phyloP scores from a whole-genome alignment of 805 yeast genomes.

The Candida ovalis region DNA sequence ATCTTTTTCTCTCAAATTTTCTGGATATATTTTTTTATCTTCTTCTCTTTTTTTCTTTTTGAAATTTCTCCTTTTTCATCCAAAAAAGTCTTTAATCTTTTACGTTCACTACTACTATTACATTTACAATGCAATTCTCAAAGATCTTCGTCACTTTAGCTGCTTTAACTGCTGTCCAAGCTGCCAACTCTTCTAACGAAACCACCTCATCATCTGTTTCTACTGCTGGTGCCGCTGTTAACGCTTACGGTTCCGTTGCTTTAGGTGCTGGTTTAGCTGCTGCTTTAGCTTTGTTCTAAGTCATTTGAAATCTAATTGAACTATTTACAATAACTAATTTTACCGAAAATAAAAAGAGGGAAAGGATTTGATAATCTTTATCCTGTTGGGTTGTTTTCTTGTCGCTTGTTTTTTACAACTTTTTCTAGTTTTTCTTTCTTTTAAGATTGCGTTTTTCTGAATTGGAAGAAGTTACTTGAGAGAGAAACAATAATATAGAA shows the following conservation, averaged over 20 bases:
- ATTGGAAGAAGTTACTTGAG: background rate
- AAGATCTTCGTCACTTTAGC: conserved; percentile 65
- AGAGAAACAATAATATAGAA: conserved; percentile 1
- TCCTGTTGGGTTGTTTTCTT: background rate
- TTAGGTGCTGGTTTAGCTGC: conserved; percentile 85
- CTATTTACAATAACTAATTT: background rate
- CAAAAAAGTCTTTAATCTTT: background rate
- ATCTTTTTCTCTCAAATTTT: background rate
- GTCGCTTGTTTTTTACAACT: background rate
- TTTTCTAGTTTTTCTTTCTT: background rate
- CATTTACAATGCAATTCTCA: conserved; percentile 60
- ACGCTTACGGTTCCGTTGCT: conserved; percentile 61
- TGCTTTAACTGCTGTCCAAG: conserved; percentile 65
- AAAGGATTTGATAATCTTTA: background rate
- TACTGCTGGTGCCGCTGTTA: conserved; percentile 36
- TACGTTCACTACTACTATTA: background rate
- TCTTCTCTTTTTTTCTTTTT: background rate
- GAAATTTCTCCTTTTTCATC: background rate
- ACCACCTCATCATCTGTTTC: conserved; percentile 41
- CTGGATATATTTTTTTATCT: background rate
- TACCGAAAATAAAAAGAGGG: background rate
- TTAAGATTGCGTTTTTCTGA: background rate
- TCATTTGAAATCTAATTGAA: conserved; percentile 1
- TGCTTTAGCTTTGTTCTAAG: conserved; percentile 52
- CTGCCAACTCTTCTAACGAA: conserved; percentile 48